These are phyloP conservation scores for Akanthomyces dipterigenus DNA, from an alignment of 2,329 filamentous ascomycete genomes.

Conservation along the genomic window DNA sequence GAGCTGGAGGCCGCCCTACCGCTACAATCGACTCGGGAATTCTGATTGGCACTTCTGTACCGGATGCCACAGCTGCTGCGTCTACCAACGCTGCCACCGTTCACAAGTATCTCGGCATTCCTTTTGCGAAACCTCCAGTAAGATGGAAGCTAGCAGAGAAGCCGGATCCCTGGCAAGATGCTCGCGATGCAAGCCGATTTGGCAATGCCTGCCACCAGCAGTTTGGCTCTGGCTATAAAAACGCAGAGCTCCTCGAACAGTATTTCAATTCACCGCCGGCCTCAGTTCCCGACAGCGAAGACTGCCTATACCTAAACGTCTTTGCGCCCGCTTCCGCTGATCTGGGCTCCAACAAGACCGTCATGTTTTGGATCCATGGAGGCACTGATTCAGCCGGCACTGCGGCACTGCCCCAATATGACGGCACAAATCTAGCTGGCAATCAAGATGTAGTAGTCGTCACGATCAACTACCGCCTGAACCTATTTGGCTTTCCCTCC, in stretches of 20 bases:
- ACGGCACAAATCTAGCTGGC: slow-evolving; percentile 33
- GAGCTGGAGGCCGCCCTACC: neutral
- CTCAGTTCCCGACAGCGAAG: slow-evolving; percentile 22
- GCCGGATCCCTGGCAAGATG: slow-evolving; percentile 14
- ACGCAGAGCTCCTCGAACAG: slow-evolving; percentile 1
- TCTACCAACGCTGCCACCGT: slow-evolving; percentile 7
- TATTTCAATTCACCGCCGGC: slow-evolving; percentile 20
- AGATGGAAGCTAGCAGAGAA: slow-evolving; percentile 20
- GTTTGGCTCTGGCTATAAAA: neutral
- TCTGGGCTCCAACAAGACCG: slow-evolving; percentile 25
- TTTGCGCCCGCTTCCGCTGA: slow-evolving; percentile 19
- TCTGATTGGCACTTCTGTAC: neutral
- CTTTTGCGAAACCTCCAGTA: slow-evolving; percentile 22
- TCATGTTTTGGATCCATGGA: slow-evolving; percentile 38
- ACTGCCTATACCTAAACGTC: slow-evolving; percentile 29
- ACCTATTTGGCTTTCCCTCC: slow-evolving; percentile 35
- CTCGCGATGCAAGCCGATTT: slow-evolving; percentile 20
- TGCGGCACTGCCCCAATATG: slow-evolving; percentile 30
- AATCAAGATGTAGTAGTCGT: slow-evolving; percentile 40
- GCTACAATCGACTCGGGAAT: slow-evolving; percentile 3
- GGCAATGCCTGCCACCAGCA: slow-evolving; percentile 19
- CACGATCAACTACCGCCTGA: slow-evolving; percentile 38
- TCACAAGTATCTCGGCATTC: slow-evolving; percentile 25
- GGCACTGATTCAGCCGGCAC: slow-evolving; percentile 32
- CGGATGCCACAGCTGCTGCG: neutral